Percentiles rank a stretch among this genome's conserved stretches.
phyloP scores from a whole-genome alignment of 2,329 filamentous ascomycete species.

The Apiospora pterosperma region DNA sequence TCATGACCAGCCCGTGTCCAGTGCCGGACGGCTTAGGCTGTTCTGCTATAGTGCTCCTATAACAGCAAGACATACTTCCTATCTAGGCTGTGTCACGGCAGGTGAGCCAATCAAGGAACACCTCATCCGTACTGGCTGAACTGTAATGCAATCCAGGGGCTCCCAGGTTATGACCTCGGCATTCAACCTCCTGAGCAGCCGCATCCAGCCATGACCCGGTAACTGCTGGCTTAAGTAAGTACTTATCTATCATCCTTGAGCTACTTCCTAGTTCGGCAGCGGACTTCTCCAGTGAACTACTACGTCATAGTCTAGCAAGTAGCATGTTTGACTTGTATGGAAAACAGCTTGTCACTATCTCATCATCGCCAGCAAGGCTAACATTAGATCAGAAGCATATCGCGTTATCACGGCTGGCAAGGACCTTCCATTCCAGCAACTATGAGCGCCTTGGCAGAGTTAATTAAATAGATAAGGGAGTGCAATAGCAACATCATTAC shows the following conservation, averaged over 20 bases:
- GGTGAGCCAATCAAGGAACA: background rate
- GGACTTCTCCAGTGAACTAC: background rate
- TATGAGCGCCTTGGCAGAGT: background rate
- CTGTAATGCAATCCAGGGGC: background rate
- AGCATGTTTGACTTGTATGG: background rate
- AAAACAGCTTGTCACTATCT: background rate
- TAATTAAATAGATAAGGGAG: background rate
- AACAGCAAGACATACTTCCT: background rate
- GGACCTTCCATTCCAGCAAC: background rate
- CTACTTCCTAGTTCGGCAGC: background rate
- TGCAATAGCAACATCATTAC: background rate
- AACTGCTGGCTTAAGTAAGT: background rate
- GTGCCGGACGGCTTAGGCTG: no score
- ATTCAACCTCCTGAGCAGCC: background rate
- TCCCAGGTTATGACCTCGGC: background rate
- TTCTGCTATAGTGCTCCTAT: background rate
- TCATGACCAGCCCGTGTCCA: background rate
- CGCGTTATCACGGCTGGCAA: background rate
- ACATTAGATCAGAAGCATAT: background rate
- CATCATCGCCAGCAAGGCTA: background rate
- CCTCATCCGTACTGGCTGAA: background rate
- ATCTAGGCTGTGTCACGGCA: background rate
- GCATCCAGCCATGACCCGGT: background rate
- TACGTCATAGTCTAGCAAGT: background rate
- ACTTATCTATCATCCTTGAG: background rate